Percentiles rank a stretch among this genome's conserved stretches.
Evolutionary conservation across 2,329 filamentous ascomycete genomes (phyloP).

Genomic region (Metarhizium guizhouense): DNA sequence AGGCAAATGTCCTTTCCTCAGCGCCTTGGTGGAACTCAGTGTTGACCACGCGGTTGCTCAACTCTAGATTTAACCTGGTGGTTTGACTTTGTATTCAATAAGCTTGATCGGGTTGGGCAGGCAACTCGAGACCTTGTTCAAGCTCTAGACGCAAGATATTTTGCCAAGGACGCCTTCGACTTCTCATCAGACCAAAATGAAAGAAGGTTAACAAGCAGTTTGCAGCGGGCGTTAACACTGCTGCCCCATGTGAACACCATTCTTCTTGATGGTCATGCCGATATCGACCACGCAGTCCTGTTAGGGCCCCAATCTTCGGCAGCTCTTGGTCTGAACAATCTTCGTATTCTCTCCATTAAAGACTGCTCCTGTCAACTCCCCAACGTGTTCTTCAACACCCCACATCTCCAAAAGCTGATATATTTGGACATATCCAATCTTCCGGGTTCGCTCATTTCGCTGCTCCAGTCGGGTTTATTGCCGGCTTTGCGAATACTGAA

Average conservation of each 20-base stretch:
- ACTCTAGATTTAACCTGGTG: constrained; percentile 41
- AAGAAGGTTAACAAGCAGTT: constrained; percentile 24
- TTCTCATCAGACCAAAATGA: constrained; percentile 31
- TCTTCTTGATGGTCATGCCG: constrained; percentile 37
- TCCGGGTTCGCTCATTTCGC: constrained; percentile 33
- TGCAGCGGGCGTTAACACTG: constrained; percentile 27
- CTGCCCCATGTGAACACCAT: constrained; percentile 38
- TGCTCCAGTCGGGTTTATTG: constrained; percentile 27
- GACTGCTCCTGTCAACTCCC: constrained; percentile 31
- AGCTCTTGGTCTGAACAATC: constrained; percentile 2
- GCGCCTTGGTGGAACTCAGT: not conserved
- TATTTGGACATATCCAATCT: constrained; percentile 45
- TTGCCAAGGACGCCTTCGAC: constrained; percentile 29
- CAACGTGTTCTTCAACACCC: constrained; percentile 27
- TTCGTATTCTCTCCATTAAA: constrained; percentile 35
- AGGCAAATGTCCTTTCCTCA: not conserved
- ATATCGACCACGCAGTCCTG: constrained; percentile 33
- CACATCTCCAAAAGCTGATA: constrained; percentile 30
- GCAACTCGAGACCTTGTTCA: constrained; percentile 34
- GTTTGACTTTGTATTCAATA: constrained; percentile 33
- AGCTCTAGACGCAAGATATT: constrained; percentile 38
- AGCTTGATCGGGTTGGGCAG: constrained; percentile 23
- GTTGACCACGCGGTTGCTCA: not conserved
- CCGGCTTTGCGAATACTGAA: constrained; percentile 44
- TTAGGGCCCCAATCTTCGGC: constrained; percentile 10